Evolutionary conservation across 495 filamentous ascomycete genomes (phyloP), one percentile per base, ranked within the genome.

Genomic region (Zalerion maritima): DNA sequence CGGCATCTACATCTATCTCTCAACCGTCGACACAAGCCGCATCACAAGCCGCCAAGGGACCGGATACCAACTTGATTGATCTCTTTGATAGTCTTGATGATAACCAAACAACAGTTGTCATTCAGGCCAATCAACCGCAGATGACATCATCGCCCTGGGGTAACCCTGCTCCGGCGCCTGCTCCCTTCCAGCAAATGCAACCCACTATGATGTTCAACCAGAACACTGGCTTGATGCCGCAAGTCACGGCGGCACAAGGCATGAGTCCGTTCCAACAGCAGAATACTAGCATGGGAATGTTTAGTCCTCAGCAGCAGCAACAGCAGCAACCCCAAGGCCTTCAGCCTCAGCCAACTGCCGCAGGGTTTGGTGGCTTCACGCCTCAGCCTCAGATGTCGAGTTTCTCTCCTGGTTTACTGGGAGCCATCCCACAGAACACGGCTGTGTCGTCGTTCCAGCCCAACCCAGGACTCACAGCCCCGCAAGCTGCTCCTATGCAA

Each of bases 51-150:
- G 56, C 64, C 14, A 76, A 74, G 32, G 70, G 73, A 3, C 75
- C 78, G 0, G 75, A 73, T 33, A 64, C 76, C 26, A 81, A 96
- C 55, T 58, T 99, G 29, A 99, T 99, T 42, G 89, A 99, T 49
- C 94, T 99, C 50, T 99, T 99, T 47, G 89, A 89, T 36, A 87
- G 87, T 2, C 96, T 99, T 45, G 85, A 96, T 43, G 77, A 81
- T 42, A 86, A 87, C 36, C 83, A 87, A 50, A 82, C 85, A 34
- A 71, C 80, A 52, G 75, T 75, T 55, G 54, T 39, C 14, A 45
- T 51, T 2, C 67, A 72, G 27, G 35, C 52, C 14, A 47, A 58
- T 8, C 22, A 40, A 14, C 52, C 55, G 20, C 43, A 38, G 10
- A 51, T 38, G 49, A 43, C 30, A 46, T 48, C 46, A 41, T 38